These are phyloP conservation scores for Phytophthora colocasiae DNA, from an alignment of 352 stramenopile genomes.

Conservation along the genomic window DNA sequence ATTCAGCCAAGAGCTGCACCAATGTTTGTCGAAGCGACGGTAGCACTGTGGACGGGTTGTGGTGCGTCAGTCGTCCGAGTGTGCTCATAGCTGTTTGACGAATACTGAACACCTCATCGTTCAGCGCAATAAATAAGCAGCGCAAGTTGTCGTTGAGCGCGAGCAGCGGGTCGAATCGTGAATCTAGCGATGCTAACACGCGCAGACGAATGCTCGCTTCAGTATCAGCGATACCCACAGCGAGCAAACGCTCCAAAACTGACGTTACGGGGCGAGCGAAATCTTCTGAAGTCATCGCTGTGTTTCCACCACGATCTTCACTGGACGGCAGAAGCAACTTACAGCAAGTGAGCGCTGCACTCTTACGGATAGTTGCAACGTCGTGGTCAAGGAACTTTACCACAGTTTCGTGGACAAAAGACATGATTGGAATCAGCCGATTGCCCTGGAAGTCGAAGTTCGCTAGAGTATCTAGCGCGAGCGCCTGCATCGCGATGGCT, in stretches of 20 bases:
- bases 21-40: constrained; percentile 86
- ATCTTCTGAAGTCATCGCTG: constrained; percentile 69
- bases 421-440: constrained; percentile 86
- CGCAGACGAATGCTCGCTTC: constrained; percentile 85
- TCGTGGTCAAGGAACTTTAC: constrained; percentile 91
- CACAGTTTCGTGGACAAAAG: constrained; percentile 89
- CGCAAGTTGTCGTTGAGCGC: constrained; percentile 86
- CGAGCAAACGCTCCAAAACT: constrained; percentile 81
- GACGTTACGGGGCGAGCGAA: constrained; percentile 75
- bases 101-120: constrained; percentile 90
- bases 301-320: constrained; percentile 57
- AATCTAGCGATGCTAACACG: constrained; percentile 82
- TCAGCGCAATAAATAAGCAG: constrained; percentile 88
- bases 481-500: constrained; percentile 82
- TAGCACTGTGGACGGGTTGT: constrained; percentile 84
- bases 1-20: constrained; percentile 85
- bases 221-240: constrained; percentile 88
- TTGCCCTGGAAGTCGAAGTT: constrained; percentile 91
- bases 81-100: constrained; percentile 91
- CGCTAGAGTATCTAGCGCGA: constrained; percentile 85
- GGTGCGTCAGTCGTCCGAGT: constrained; percentile 82
- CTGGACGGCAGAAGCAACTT: constrained; percentile 79
- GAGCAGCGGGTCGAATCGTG: constrained; percentile 82
- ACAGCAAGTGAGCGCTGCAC: constrained; percentile 88
- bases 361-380: constrained; percentile 84